These are phyloP conservation scores for Hypoxylon sp. DNA, from an alignment of 2,329 filamentous ascomycete genomes.

Conservation along the genomic window DNA sequence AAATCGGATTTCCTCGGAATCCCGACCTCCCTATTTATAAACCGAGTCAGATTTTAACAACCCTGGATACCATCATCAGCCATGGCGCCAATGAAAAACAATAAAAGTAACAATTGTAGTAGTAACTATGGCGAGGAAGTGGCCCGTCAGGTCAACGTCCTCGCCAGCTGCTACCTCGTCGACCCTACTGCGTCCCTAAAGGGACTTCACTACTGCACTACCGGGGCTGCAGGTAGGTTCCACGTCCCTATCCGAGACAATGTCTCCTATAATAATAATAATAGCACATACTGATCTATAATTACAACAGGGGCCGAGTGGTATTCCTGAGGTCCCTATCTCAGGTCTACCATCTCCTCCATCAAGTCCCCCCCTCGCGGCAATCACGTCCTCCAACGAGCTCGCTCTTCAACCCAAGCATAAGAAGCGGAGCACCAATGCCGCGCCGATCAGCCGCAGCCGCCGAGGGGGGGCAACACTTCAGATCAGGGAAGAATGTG, in stretches of 20 bases:
- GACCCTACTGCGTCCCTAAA: constrained; percentile 79
- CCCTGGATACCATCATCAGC: constrained; percentile 53
- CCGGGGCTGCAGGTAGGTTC: constrained; percentile 80
- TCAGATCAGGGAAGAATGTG: constrained; percentile 99
- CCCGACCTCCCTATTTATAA: constrained; percentile 6
- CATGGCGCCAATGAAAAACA: constrained; percentile 80
- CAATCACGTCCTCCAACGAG: constrained; percentile 77
- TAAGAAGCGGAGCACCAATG: constrained; percentile 57
- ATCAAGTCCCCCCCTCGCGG: constrained; percentile 90
- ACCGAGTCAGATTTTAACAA: constrained; percentile 29
- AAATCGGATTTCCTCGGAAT: constrained; percentile 21
- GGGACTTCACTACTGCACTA: constrained; percentile 97
- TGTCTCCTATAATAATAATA: neutral
- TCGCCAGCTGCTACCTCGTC: constrained; percentile 93
- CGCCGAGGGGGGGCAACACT: constrained; percentile 92
- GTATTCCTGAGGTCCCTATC: constrained; percentile 93
- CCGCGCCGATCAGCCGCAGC: constrained; percentile 59
- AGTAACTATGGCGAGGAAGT: constrained; percentile 82
- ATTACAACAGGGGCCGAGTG: constrained; percentile 78
- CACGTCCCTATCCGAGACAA: constrained; percentile 7
- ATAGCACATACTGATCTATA: constrained; percentile 20
- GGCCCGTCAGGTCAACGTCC: constrained; percentile 78
- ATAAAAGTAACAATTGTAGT: constrained; percentile 78
- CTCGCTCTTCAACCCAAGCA: constrained; percentile 74
- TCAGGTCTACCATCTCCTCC: constrained; percentile 88